Conservation (phyloP, 768 basidiomycete genomes). For the Mrakia blollopis region DNA sequence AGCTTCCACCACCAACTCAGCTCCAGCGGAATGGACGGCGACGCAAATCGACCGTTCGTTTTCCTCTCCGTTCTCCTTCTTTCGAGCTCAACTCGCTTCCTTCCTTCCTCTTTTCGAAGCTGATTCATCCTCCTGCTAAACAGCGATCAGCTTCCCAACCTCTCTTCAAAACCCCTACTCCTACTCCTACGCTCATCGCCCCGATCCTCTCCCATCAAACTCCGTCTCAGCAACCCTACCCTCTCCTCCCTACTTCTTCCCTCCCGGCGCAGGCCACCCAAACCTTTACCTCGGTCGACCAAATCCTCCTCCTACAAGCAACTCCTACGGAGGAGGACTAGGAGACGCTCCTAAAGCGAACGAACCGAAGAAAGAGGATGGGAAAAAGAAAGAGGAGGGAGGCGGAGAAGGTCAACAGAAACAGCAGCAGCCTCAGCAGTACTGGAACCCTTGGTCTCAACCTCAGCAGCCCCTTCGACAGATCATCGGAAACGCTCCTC, state of each 20-base stretch:
- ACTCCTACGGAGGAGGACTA: not conserved
- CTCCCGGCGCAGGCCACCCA: not conserved
- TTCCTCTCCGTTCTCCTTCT: too few species aligned
- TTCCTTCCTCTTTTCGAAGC: not conserved
- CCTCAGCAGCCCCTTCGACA: not conserved
- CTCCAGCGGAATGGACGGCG: not conserved
- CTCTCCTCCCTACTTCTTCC: not conserved
- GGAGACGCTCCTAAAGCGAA: not conserved
- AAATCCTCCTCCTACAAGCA: not conserved
- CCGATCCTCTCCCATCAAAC: not conserved
- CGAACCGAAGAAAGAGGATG: slow-evolving; percentile 2
- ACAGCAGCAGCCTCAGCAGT: too few species aligned
- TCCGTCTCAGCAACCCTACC: not conserved
- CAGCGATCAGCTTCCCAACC: not conserved
- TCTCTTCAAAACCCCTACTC: not conserved
- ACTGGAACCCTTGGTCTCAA: not conserved
- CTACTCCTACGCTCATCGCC: not conserved
- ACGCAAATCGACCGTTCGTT: not conserved
- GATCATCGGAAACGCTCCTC: not conserved
- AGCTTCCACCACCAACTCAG: not conserved
- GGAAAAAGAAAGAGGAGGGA: not conserved
- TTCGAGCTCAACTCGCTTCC: not conserved
- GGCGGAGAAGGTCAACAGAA: not conserved
- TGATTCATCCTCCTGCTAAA: too few species aligned
- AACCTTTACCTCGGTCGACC: not conserved